phyloP scores from a whole-genome alignment of 352 stramenopile genomes.

The Globisporangium mamillatum region DNA sequence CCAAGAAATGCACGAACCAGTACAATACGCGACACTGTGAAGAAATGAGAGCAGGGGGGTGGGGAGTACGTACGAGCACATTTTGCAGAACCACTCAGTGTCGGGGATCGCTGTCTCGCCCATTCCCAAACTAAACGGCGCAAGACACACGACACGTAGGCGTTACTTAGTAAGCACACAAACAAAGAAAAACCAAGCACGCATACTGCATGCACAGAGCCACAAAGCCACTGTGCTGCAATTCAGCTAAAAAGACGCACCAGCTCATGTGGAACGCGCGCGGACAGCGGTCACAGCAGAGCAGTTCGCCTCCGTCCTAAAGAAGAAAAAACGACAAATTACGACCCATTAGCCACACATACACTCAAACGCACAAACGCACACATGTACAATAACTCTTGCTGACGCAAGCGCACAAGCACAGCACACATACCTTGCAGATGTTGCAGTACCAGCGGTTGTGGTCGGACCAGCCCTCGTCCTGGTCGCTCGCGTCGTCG shows the following conservation, averaged over 20 bases:
- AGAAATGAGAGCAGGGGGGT: neutral
- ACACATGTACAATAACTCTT: neutral
- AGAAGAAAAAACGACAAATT: neutral
- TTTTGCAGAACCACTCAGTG: slow-evolving; percentile 87
- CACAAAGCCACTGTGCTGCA: too few species aligned
- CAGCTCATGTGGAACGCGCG: slow-evolving; percentile 92
- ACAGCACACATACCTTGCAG: slow-evolving; percentile 47
- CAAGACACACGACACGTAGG: neutral
- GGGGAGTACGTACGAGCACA: slow-evolving; percentile 63
- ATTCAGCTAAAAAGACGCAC: slow-evolving; percentile 18
- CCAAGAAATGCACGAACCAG: neutral
- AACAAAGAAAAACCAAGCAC: neutral
- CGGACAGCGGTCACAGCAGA: slow-evolving; percentile 92
- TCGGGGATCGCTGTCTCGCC: slow-evolving; percentile 71
- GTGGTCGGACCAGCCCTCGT: slow-evolving; percentile 81
- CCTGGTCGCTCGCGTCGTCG: slow-evolving; percentile 30
- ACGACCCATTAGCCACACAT: neutral
- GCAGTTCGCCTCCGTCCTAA: slow-evolving; percentile 73
- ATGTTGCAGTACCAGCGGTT: slow-evolving; percentile 91
- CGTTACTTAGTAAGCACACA: slow-evolving; percentile 4
- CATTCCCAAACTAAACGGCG: slow-evolving; percentile 63
- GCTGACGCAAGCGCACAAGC: neutral
- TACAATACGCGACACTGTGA: neutral
- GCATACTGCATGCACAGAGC: too few species aligned
- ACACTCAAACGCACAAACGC: neutral